Evolutionary conservation across 2,329 filamentous ascomycete genomes (phyloP).

Genomic region (Fusarium domesticum): DNA sequence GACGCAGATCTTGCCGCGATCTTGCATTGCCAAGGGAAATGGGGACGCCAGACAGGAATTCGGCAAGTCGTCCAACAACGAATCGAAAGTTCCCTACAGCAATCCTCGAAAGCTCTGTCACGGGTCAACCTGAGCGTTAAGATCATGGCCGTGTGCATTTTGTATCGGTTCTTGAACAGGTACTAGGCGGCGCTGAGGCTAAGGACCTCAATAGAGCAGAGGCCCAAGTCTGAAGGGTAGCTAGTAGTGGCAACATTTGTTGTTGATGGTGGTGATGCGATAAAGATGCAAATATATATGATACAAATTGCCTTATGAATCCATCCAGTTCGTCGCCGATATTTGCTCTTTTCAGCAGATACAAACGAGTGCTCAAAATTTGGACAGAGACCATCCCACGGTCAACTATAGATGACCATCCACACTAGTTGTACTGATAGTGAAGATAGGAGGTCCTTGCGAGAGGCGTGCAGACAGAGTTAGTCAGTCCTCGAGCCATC

Average conservation of each 20-base stretch:
- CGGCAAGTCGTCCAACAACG: neutral
- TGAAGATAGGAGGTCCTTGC: conserved; percentile 9
- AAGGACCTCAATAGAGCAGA: neutral
- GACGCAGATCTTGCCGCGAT: neutral
- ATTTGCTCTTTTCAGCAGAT: neutral
- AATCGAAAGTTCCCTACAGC: neutral
- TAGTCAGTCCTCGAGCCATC: conserved; percentile 8
- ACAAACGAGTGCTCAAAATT: neutral
- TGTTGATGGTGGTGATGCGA: neutral
- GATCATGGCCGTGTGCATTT: neutral
- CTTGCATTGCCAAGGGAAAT: neutral
- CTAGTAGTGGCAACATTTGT: neutral
- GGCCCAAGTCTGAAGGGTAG: neutral
- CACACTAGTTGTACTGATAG: conserved; percentile 5
- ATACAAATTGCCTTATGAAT: neutral
- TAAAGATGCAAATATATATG: neutral
- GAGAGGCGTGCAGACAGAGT: conserved; percentile 2
- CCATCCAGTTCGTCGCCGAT: neutral
- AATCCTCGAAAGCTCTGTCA: neutral
- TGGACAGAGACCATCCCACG: conserved; percentile 1
- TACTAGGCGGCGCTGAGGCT: neutral
- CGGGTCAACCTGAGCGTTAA: neutral
- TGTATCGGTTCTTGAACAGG: neutral
- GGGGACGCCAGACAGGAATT: neutral
- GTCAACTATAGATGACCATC: conserved; percentile 1